Evolutionary conservation across 1,284 basidiomycete species (phyloP).

Genomic region (Ganoderma boninense): DNA sequence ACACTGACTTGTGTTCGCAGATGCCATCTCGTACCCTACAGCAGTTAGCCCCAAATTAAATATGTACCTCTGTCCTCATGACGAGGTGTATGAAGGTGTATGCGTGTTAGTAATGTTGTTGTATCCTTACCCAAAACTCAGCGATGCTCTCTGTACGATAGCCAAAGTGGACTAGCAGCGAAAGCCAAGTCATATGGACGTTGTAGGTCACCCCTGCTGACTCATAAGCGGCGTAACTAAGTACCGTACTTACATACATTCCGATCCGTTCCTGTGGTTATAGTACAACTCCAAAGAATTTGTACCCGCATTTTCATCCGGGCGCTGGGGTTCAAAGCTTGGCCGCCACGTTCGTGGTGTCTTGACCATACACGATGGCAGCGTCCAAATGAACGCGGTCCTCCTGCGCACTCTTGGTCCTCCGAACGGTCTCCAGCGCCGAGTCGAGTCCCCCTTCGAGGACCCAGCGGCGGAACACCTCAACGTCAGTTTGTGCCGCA

Average conservation of each 20-base stretch:
- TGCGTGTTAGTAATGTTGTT: neutral
- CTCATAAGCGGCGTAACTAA: neutral
- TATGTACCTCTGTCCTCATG: too few species aligned
- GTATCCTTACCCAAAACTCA: neutral
- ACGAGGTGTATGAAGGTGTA: neutral
- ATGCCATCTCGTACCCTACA: slow-evolving; percentile 78
- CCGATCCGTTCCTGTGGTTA: neutral
- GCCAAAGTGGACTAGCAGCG: neutral
- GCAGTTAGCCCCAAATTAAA: neutral
- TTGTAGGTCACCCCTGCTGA: neutral
- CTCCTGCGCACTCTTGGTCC: slow-evolving; percentile 39
- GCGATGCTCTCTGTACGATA: neutral
- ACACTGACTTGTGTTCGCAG: slow-evolving; percentile 42
- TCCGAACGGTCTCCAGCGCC: slow-evolving; percentile 52
- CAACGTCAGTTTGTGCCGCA: slow-evolving; percentile 51
- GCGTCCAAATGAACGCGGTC: slow-evolving; percentile 48
- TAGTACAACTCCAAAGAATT: neutral
- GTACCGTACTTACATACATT: neutral
- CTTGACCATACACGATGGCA: slow-evolving; percentile 42
- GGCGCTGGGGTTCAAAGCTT: slow-evolving; percentile 16
- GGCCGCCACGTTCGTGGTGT: neutral
- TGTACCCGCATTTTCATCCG: neutral
- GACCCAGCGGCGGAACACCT: slow-evolving; percentile 67
- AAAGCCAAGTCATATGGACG: neutral
- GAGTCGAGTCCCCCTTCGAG: slow-evolving; percentile 55